phyloP scores from a whole-genome alignment of 306 rosid genomes.

The barrel medic (Medicago truncatula) region MtrunA17r5.0-ANR NC_053045.1:34142001-34142500 shows the following conservation, averaged over 20 bases:
- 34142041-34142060: neutral
- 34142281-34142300: neutral
- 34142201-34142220: slow-evolving; percentile 34
- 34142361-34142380: slow-evolving; percentile 93
- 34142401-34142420: slow-evolving; percentile 60
- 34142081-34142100: neutral
- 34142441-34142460: slow-evolving; percentile 11
- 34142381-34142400: slow-evolving; percentile 34
- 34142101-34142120: slow-evolving; percentile 22
- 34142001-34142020: neutral
- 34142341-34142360: slow-evolving; percentile 44
- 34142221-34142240: slow-evolving; percentile 41
- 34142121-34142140: slow-evolving; percentile 9
- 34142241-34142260: slow-evolving; percentile 27
- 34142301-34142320: slow-evolving; percentile 46
- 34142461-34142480: neutral
- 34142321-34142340: slow-evolving; percentile 69
- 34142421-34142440: slow-evolving; percentile 67
- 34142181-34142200: slow-evolving; percentile 54
- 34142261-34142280: slow-evolving; percentile 7
- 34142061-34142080: slow-evolving; percentile 27
- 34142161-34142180: slow-evolving; percentile 42
- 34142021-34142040: neutral
- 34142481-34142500: slow-evolving; percentile 29
- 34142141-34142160: slow-evolving; percentile 46